Conservation (phyloP, 78 protist species). For the Neovahlkampfia damariscottae region DNA sequence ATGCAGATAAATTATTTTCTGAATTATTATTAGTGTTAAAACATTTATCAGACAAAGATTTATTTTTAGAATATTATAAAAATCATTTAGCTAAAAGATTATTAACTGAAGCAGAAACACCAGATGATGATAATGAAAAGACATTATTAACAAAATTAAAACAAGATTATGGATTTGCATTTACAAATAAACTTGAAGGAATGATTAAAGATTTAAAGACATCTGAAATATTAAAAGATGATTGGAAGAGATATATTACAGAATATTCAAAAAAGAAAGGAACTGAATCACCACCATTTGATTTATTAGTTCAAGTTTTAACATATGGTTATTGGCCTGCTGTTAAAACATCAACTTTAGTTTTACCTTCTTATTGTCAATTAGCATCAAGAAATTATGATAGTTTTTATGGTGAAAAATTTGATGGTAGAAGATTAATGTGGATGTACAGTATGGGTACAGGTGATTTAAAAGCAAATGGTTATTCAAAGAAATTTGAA, state of each 20-base stretch:
- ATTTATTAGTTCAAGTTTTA: constrained; percentile 62
- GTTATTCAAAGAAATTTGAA: constrained; percentile 18
- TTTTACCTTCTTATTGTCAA: background rate
- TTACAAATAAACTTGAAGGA: constrained; percentile 70
- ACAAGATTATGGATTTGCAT: constrained; percentile 79
- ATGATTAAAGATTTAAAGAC: constrained; percentile 86
- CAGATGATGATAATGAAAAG: constrained; percentile 69
- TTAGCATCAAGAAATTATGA: constrained; percentile 28
- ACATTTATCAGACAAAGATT: constrained; percentile 80
- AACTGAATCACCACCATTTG: constrained; percentile 32
- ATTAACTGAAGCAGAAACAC: constrained; percentile 37
- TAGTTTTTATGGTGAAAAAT: constrained; percentile 45
- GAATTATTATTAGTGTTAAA: constrained; percentile 42
- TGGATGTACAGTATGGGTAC: constrained; percentile 82
- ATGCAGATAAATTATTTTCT: constrained; percentile 4
- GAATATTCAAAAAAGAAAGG: constrained; percentile 8
- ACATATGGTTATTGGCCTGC: constrained; percentile 86
- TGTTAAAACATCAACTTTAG: constrained; percentile 25
- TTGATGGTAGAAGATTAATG: constrained; percentile 65
- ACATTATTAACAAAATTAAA: constrained; percentile 64
- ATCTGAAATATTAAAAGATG: constrained; percentile 49
- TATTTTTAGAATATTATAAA: constrained; percentile 86
- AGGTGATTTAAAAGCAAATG: constrained; percentile 60
- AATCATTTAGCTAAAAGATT: constrained; percentile 84
- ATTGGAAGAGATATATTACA: constrained; percentile 20